Conservation (phyloP, 257 asterid genomes). For the Petunia axillaris region DNA sequence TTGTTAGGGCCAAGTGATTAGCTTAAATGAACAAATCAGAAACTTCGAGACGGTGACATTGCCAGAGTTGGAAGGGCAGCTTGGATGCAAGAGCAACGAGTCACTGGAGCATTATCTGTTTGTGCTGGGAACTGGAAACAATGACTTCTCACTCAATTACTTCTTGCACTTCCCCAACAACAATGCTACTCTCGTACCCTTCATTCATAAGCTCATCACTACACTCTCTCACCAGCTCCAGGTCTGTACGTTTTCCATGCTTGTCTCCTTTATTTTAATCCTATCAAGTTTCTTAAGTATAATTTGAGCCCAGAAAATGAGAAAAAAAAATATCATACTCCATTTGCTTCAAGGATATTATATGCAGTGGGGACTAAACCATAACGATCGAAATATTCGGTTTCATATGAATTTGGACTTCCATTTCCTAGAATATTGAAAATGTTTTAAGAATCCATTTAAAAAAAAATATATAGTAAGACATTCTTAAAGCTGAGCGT, state of each 20-base stretch:
- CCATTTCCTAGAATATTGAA: no score
- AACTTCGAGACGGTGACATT: slow-evolving; percentile 57
- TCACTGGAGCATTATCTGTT: slow-evolving; percentile 47
- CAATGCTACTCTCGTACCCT: slow-evolving; percentile 51
- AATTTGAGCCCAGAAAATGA: no score
- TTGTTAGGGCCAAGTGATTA: slow-evolving; percentile 56
- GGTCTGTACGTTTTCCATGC: slow-evolving; percentile 34
- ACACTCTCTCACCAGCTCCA: slow-evolving; percentile 53
- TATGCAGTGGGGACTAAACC: no score
- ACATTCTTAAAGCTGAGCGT: no score
- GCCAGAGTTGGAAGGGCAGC: slow-evolving; percentile 54
- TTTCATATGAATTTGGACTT: no score
- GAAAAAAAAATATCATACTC: no score
- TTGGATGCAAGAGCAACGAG: slow-evolving; percentile 22
- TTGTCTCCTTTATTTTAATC: no score
- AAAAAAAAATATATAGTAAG: no score
- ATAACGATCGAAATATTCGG: no score
- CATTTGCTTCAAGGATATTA: no score
- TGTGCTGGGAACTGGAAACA: slow-evolving; percentile 72
- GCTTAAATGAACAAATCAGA: slow-evolving; percentile 55
- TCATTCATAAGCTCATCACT: slow-evolving; percentile 51
- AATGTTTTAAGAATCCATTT: no score
- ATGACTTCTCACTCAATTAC: slow-evolving; percentile 67
- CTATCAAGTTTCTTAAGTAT: no score
- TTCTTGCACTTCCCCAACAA: slow-evolving; percentile 42